These are phyloP conservation scores for Russula virescens DNA, from an alignment of 768 basidiomycete genomes.

Conservation along the genomic window DNA sequence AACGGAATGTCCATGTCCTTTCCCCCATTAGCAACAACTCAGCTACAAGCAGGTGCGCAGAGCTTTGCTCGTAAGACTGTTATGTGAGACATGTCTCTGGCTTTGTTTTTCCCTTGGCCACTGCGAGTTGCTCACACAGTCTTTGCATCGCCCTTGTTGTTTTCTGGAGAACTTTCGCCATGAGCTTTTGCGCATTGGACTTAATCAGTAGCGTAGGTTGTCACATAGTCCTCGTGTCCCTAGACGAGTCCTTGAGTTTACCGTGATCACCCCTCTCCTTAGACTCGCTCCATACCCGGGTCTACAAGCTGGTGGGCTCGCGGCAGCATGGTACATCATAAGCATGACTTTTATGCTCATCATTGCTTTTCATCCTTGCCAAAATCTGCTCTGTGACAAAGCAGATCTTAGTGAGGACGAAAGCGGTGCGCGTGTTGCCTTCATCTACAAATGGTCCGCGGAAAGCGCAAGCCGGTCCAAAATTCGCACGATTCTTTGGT, in stretches of 20 bases:
- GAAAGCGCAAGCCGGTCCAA: slow-evolving; percentile 87
- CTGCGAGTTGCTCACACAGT: slow-evolving; percentile 41
- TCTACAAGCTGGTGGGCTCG: slow-evolving; percentile 79
- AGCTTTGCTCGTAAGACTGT: not conserved
- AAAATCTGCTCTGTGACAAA: slow-evolving; percentile 92
- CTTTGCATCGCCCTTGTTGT: slow-evolving; percentile 83
- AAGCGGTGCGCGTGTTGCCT: no score
- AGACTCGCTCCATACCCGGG: slow-evolving; percentile 79
- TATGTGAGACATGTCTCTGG: not conserved
- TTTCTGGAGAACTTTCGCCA: slow-evolving; percentile 80
- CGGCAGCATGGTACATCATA: slow-evolving; percentile 71
- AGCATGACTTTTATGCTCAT: slow-evolving; percentile 85
- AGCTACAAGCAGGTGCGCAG: slow-evolving; percentile 14
- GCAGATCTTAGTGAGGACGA: no score
- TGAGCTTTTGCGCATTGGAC: slow-evolving; percentile 81
- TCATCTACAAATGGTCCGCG: slow-evolving; percentile 93
- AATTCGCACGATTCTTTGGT: slow-evolving; percentile 80
- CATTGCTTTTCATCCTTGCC: slow-evolving; percentile 77
- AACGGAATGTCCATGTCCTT: no score
- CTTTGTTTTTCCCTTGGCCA: not conserved
- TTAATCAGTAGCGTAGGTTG: slow-evolving; percentile 86
- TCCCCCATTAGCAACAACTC: no score
- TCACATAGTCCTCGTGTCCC: slow-evolving; percentile 15
- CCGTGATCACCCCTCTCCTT: slow-evolving; percentile 1
- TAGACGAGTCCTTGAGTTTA: not conserved